These are phyloP conservation scores for Daldinia sp. DNA, from an alignment of 2,329 filamentous ascomycete species.

Conservation along the genomic window DNA sequence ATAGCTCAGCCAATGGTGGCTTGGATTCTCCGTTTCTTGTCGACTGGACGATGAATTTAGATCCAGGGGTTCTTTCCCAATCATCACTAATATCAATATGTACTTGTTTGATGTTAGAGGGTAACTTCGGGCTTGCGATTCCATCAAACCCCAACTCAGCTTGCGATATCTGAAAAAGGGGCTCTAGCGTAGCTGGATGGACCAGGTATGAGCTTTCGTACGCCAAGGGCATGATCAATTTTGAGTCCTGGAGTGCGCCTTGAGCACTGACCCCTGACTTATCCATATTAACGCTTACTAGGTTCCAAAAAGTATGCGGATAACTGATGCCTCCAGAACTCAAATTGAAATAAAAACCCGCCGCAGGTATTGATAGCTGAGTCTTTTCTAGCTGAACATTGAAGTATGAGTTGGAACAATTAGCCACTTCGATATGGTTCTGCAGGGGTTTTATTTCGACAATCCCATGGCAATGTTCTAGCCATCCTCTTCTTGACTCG, in stretches of 20 bases:
- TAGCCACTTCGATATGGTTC: constrained; percentile 45
- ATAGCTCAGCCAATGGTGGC: constrained; percentile 29
- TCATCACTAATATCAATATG: constrained; percentile 29
- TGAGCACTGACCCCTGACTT: constrained; percentile 36
- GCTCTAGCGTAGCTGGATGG: constrained; percentile 52
- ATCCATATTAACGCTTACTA: constrained; percentile 36
- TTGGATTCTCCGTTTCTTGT: constrained; percentile 22
- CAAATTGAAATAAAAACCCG: constrained; percentile 34
- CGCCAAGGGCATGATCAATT: constrained; percentile 48
- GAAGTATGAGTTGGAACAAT: constrained; percentile 47
- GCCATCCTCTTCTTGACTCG: constrained; percentile 49
- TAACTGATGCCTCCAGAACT: constrained; percentile 27
- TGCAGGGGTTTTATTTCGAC: constrained; percentile 42
- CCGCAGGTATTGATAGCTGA: constrained; percentile 47
- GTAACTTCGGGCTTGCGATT: constrained; percentile 17
- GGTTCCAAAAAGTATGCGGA: constrained; percentile 38
- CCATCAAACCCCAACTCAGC: constrained; percentile 45
- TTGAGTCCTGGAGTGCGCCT: constrained; percentile 48
- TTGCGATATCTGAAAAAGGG: constrained; percentile 45
- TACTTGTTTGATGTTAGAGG: constrained; percentile 34
- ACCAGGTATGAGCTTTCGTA: constrained; percentile 49
- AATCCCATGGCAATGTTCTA: constrained; percentile 49
- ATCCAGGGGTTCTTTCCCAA: constrained; percentile 26
- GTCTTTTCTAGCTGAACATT: constrained; percentile 50
- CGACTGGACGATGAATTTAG: constrained; percentile 34